Base-by-base conservation (phyloP, 176 grass and related monocot species). In the Zea luxurians region DNA sequence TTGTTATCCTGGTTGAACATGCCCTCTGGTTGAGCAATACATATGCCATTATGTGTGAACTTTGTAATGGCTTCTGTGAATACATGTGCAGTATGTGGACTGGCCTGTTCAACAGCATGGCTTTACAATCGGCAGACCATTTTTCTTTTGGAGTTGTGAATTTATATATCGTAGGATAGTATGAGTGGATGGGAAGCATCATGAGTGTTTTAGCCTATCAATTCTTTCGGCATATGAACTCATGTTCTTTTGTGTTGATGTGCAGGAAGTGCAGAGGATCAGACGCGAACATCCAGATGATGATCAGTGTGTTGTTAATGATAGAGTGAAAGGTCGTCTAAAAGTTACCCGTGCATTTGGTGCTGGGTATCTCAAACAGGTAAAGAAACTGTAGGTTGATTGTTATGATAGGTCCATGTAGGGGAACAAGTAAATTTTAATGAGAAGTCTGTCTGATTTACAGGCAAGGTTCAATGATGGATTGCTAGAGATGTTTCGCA, bases 291-390 rank as follows among this genome's bases (percentile, higher is more conserved):
- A 97, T 86, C 91, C 88, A 18, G 86, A 91, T 89, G 94, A 97
- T 78, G 66, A 89, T 76, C 86, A 86, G 40, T 93, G 91, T 83
- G 91, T 97, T 82, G 78, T 88, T 21, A 97, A 97, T 88, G 94
- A 86, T 18, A 91, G 94, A 90, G 94, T 97, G 18, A 97, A 97
- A 68, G 91, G 94, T 0, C 89, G 89, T 73, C 75, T 97, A 78
- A 93, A 93, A 68, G 94, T 97, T 73, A 97, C 94, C 37, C 84
- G 91, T 34, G 94, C 94, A 34, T 97, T 97, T 89, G 94, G 91
- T 61, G 94, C 89, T 61, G 94, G 91, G 47, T 97, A 91, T 80
- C 91, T 97, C 82, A 97, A 97, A 78, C 88, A 97, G 94, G 91
- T 97, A 91, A 84, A 43, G 16, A 37, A 13, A 17, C n/a, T 71